Base-by-base conservation (phyloP, 2,329 filamentous ascomycete species). In the Coleophoma crateriformis region DNA sequence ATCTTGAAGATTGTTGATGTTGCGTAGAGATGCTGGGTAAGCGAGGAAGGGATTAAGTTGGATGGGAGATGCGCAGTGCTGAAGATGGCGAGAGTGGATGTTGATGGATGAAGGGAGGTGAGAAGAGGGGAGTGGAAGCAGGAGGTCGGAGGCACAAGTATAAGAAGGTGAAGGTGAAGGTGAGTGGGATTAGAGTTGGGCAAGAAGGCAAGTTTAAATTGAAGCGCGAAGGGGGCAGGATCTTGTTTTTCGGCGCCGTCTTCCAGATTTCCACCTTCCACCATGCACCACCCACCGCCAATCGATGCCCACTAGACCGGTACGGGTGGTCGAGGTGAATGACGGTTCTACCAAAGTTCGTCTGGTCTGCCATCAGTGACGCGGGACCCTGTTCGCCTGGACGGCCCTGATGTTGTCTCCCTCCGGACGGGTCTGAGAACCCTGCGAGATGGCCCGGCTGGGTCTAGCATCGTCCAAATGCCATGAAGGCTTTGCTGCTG, bases 1-100 rank as follows among this genome's bases (percentile, higher is more conserved):
- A 65, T 65, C 37, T 60, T 63, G 60, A 56, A 41, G 41, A 17
- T 49, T 19, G 19, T 49, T 38, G 32, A 22, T 10, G 47, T 14
- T 17, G 19, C 35, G 35, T 32, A 45, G 47, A 33, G 49, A 38
- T 41, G 46, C 12, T 48, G 17, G 44, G 37, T 39, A 17, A 32
- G 15, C n/a, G 38, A 17, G 34, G 11, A 38, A 39, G 4, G 43
- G 15, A n/a, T 10, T 34, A 17, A 10, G 8, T 27, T 27, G 27
- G 27, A 27, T 27, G 27, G 27, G 8, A 3, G 27, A 27, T 19
- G 19, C 19, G 19, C 19, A 3, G 19, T 19, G 19, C 19, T 19
- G 19, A 19, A 19, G 19, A 19, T 19, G 19, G 45, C 10, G 45
- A 33, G 14, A 11, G 14, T 10, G 32, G 15, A 13, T 14, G 45